phyloP scores from a whole-genome alignment of 768 basidiomycete genomes.

The Trametopsis cervina region DNA sequence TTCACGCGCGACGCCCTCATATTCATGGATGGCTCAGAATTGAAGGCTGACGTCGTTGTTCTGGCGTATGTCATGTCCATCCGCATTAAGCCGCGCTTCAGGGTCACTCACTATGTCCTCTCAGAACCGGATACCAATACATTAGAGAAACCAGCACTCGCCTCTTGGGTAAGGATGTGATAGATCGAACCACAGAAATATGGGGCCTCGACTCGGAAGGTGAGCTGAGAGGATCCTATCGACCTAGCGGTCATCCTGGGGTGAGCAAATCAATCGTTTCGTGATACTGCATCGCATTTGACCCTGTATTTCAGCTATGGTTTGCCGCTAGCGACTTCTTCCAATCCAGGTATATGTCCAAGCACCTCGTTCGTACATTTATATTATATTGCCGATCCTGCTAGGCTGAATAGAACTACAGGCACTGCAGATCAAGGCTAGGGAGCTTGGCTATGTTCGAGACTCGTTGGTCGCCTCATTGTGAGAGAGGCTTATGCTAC shows the following conservation, averaged over 20 bases:
- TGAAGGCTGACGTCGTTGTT: constrained; percentile 26
- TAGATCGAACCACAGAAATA: constrained; percentile 24
- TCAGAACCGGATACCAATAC: constrained; percentile 27
- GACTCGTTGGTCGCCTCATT: no score
- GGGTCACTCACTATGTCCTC: no score
- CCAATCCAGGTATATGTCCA: constrained; percentile 27
- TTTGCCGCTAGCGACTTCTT: constrained; percentile 31
- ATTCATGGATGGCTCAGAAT: constrained; percentile 20
- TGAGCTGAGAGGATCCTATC: constrained; percentile 29
- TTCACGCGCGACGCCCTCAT: constrained; percentile 16
- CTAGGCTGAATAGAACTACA: not conserved
- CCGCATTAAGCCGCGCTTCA: no score
- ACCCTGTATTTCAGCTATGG: constrained; percentile 27
- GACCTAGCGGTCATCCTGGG: constrained; percentile 36
- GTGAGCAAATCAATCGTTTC: constrained; percentile 16
- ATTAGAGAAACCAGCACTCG: constrained; percentile 24
- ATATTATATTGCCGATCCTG: not conserved
- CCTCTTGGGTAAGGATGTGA: constrained; percentile 31
- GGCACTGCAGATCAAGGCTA: constrained; percentile 10
- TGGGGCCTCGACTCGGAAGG: constrained; percentile 37
- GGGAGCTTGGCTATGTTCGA: constrained; percentile 27
- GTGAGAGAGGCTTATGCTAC: no score
- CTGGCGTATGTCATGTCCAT: constrained; percentile 18
- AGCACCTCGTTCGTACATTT: constrained; percentile 26
- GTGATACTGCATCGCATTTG: not conserved